Conservation (phyloP, 108 stramenopile species). For the Nitzschia putrida region DNA sequence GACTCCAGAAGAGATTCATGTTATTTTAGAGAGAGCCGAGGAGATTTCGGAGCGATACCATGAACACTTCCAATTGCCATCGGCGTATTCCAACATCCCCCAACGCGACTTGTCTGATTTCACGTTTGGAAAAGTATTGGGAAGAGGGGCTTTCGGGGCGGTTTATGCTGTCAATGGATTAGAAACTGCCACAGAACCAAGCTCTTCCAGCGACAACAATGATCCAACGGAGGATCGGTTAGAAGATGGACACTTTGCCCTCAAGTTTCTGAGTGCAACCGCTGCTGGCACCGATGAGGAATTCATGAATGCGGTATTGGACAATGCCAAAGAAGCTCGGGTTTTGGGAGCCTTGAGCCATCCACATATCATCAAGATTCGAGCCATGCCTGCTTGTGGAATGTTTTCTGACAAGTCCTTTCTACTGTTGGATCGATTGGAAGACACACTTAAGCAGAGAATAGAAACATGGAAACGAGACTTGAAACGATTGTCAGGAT, state of each 20-base stretch:
- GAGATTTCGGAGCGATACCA: neutral
- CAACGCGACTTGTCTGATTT: conserved; percentile 33
- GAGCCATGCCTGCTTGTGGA: conserved; percentile 9
- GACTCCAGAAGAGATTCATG: no score
- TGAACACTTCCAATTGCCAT: neutral
- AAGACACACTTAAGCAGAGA: conserved; percentile 49
- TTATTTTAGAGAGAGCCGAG: neutral
- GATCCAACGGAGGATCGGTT: neutral
- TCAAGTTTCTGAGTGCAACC: conserved; percentile 31
- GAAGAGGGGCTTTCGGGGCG: conserved; percentile 65
- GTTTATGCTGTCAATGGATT: conserved; percentile 50
- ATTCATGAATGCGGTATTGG: conserved; percentile 23
- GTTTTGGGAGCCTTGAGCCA: conserved; percentile 35
- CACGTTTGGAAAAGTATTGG: conserved; percentile 50
- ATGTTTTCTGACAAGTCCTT: conserved; percentile 23
- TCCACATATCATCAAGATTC: conserved; percentile 44
- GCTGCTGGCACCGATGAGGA: conserved; percentile 6
- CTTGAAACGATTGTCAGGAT: neutral
- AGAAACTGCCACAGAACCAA: conserved; percentile 7
- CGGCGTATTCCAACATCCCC: neutral
- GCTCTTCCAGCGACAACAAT: conserved; percentile 7
- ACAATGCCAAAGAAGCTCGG: conserved; percentile 32
- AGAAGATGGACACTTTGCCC: conserved; percentile 24
- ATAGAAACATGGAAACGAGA: conserved; percentile 39
- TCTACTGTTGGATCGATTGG: conserved; percentile 66